Conservation (phyloP, 805 yeast genomes). For the Candida suzukii region DNA sequence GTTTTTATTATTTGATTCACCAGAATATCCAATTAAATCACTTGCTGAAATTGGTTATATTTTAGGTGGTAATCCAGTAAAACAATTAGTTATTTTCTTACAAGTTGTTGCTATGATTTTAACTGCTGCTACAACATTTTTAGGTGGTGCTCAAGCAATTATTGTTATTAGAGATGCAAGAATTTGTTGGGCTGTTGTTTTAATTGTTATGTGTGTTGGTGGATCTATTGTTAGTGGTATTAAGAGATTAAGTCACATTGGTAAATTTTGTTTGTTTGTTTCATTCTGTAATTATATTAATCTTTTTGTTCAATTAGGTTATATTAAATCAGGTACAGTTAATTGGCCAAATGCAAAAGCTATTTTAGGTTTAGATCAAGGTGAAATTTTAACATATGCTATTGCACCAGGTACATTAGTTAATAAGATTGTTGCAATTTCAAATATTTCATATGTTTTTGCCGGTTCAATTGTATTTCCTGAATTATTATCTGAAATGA, state of each 20-base stretch:
- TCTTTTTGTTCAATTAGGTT: slow-evolving; percentile 12
- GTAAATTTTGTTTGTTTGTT: slow-evolving; percentile 11
- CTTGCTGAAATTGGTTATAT: slow-evolving; percentile 36
- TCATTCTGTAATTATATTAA: slow-evolving; percentile 12
- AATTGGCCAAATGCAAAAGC: slow-evolving; percentile 14
- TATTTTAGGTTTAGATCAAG: slow-evolving; percentile 10
- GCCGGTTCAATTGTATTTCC: slow-evolving; percentile 46
- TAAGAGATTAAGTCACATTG: slow-evolving; percentile 30
- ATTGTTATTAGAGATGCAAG: slow-evolving; percentile 27
- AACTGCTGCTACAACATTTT: slow-evolving; percentile 32
- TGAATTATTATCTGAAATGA: slow-evolving; percentile 42
- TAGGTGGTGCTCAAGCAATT: slow-evolving; percentile 34
- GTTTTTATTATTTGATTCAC: slow-evolving; percentile 32
- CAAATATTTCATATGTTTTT: slow-evolving; percentile 41
- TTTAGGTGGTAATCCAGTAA: slow-evolving; percentile 26
- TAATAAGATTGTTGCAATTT: slow-evolving; percentile 29
- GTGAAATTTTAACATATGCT: slow-evolving; percentile 6
- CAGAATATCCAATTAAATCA: slow-evolving; percentile 34
- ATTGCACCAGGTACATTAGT: slow-evolving; percentile 13
- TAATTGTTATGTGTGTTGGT: slow-evolving; percentile 32
- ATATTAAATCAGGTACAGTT: slow-evolving; percentile 7
- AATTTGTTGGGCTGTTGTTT: slow-evolving; percentile 30
- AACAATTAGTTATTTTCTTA: slow-evolving; percentile 25
- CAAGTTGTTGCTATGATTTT: slow-evolving; percentile 35
- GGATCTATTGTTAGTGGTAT: slow-evolving; percentile 35